phyloP scores from a whole-genome alignment of 2,329 filamentous ascomycete species.

The Botrytis tulipae region DNA sequence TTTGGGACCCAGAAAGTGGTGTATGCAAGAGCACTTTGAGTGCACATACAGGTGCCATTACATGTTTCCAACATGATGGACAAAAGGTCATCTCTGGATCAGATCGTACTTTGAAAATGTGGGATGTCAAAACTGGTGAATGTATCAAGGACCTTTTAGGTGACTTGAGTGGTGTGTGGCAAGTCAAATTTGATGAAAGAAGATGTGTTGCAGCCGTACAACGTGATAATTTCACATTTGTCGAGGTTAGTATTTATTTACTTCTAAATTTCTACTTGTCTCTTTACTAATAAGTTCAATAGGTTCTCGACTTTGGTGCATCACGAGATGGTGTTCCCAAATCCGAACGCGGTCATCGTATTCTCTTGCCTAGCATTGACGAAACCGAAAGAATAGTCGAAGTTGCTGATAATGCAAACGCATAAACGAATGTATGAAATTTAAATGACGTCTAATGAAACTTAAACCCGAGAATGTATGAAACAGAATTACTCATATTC shows the following conservation, averaged over 20 bases:
- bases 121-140: slow-evolving; percentile 90
- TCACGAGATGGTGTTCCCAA: slow-evolving; percentile 80
- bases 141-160: slow-evolving; percentile 91
- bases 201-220: slow-evolving; percentile 96
- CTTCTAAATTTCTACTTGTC: background rate
- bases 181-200: slow-evolving; percentile 95
- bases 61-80: slow-evolving; percentile 96
- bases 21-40: slow-evolving; percentile 86
- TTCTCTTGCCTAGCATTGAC: slow-evolving; percentile 45
- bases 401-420: slow-evolving; percentile 9
- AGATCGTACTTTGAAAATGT: slow-evolving; percentile 96
- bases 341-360: slow-evolving; percentile 75
- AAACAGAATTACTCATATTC: background rate
- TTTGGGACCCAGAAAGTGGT: slow-evolving; percentile 94
- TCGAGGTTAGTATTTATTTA: slow-evolving; percentile 67
- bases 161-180: slow-evolving; percentile 95
- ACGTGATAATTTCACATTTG: slow-evolving; percentile 86
- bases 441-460: slow-evolving; percentile 19
- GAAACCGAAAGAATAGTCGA: slow-evolving; percentile 23
- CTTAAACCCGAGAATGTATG: slow-evolving; percentile 2
- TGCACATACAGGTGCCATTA: slow-evolving; percentile 95
- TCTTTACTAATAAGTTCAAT: slow-evolving; percentile 38
- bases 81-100: slow-evolving; percentile 96
- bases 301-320: slow-evolving; percentile 98
- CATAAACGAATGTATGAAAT: slow-evolving; percentile 15